These are phyloP conservation scores for Microsporum audouinii DNA, from an alignment of 2,329 filamentous ascomycete species.

Conservation along the genomic window DNA sequence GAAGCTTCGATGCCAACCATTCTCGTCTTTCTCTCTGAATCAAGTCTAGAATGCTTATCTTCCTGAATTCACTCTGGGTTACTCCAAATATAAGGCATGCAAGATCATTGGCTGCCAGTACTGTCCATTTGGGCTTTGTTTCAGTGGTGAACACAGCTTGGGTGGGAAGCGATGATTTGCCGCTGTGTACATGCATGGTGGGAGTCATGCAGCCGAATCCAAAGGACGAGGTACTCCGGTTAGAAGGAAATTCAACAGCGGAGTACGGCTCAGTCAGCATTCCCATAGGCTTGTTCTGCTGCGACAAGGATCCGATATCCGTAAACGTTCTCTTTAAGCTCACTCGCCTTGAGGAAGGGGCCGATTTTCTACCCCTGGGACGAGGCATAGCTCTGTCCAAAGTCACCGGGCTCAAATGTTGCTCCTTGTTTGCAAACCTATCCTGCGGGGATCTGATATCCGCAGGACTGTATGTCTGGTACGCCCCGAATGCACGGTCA, in stretches of 20 bases:
- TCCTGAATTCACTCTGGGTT: slow-evolving; percentile 86
- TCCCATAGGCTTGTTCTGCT: slow-evolving; percentile 77
- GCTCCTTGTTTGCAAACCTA: slow-evolving; percentile 1
- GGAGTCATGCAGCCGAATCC: slow-evolving; percentile 36
- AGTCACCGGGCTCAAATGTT: background rate
- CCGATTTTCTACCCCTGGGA: slow-evolving; percentile 25
- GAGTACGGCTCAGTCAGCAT: slow-evolving; percentile 72
- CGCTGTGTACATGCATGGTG: slow-evolving; percentile 73
- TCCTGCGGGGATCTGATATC: background rate
- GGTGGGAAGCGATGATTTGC: slow-evolving; percentile 77
- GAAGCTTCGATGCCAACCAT: slow-evolving; percentile 81
- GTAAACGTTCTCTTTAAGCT: slow-evolving; percentile 80
- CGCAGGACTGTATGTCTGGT: background rate
- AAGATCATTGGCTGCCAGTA: slow-evolving; percentile 88
- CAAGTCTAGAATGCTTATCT: slow-evolving; percentile 88
- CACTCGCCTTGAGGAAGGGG: slow-evolving; percentile 49
- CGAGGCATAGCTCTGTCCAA: slow-evolving; percentile 23
- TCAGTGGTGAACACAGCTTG: slow-evolving; percentile 99
- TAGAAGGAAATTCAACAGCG: slow-evolving; percentile 38
- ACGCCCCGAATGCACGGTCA: slow-evolving; percentile 61
- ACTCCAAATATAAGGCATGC: slow-evolving; percentile 98
- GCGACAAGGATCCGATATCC: slow-evolving; percentile 60
- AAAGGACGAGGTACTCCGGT: slow-evolving; percentile 25
- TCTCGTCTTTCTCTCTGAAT: slow-evolving; percentile 77
- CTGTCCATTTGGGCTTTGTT: slow-evolving; percentile 80